Percentiles rank a stretch among this genome's conserved stretches.
phyloP scores from a whole-genome alignment of 2,329 filamentous ascomycete species.

The Epichloe bromicola region DNA sequence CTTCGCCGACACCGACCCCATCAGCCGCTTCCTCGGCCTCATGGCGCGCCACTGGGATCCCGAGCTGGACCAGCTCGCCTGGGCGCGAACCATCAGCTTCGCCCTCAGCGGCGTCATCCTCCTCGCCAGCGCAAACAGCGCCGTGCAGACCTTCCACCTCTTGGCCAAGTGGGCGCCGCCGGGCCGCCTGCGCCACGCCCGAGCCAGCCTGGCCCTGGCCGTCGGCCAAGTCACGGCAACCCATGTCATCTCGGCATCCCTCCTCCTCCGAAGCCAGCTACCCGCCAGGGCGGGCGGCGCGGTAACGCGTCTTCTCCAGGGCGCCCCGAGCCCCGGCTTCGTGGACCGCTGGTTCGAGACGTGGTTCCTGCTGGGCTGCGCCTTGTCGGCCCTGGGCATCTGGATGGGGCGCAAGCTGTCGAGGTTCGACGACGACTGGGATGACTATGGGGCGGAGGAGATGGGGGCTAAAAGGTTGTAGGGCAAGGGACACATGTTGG shows the following conservation, averaged over 20 bases:
- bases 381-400: conserved; percentile 55
- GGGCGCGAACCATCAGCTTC: conserved; percentile 78
- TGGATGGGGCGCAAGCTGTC: conserved; percentile 55
- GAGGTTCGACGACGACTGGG: conserved; percentile 41
- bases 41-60: conserved; percentile 76
- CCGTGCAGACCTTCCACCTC: conserved; percentile 73
- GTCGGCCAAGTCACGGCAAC: conserved; percentile 72
- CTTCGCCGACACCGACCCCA: conserved; percentile 63
- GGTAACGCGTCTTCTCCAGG: conserved; percentile 64
- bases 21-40: conserved; percentile 70
- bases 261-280: conserved; percentile 66
- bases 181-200: conserved; percentile 55
- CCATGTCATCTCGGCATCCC: conserved; percentile 69
- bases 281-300: conserved; percentile 65
- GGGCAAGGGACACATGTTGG: background rate
- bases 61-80: conserved; percentile 66
- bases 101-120: conserved; percentile 73
- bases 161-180: conserved; percentile 67
- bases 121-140: conserved; percentile 66
- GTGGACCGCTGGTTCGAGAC: conserved; percentile 73
- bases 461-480: conserved; percentile 55
- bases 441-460: conserved; percentile 52
- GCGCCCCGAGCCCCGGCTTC: conserved; percentile 49
- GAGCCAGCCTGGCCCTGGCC: conserved; percentile 65
- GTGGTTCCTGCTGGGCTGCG: conserved; percentile 64